phyloP scores from a whole-genome alignment of 352 stramenopile genomes.

The Elongisporangium undulatum region DNA sequence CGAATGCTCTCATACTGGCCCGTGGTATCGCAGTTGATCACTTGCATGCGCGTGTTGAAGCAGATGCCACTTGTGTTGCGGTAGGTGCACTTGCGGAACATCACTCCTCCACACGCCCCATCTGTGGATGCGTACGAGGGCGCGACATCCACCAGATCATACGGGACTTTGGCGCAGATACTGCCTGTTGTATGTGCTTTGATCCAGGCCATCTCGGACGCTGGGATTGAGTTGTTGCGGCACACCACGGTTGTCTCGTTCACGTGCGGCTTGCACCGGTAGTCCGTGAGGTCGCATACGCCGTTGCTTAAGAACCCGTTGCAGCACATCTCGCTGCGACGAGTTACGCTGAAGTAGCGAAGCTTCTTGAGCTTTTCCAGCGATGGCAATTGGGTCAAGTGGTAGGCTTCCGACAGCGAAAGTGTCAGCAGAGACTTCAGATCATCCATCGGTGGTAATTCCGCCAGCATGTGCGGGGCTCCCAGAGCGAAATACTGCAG shows the following conservation, averaged over 20 bases:
- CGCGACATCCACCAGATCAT: conserved; percentile 6
- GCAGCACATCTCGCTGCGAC: conserved; percentile 34
- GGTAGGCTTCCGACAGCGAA: conserved; percentile 21
- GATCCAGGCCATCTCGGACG: conserved; percentile 9
- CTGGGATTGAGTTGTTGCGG: conserved; percentile 13
- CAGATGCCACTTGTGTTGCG: conserved; percentile 24
- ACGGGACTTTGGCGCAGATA: conserved; percentile 1
- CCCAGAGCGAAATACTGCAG: conserved; percentile 30
- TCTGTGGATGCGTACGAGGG: conserved; percentile 24
- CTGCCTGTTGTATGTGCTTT: conserved; percentile 1
- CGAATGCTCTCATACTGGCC: conserved; percentile 30
- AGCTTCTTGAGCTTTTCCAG: conserved; percentile 10
- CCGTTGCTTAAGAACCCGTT: conserved; percentile 23
- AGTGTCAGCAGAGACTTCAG: conserved; percentile 15
- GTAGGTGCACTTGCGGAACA: conserved; percentile 24
- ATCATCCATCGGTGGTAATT: conserved; percentile 25
- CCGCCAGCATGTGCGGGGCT: conserved; percentile 11
- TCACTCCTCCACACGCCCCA: conserved; percentile 18
- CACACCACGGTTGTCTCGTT: conserved; percentile 21
- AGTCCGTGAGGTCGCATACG: conserved; percentile 22
- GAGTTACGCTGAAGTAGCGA: conserved; percentile 23
- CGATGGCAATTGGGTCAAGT: conserved; percentile 17
- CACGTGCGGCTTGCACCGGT: conserved; percentile 17
- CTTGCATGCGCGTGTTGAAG: conserved; percentile 29
- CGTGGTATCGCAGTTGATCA: conserved; percentile 28